These are phyloP conservation scores for Coniochaeta prunicola DNA, from an alignment of 2,329 filamentous ascomycete genomes.

Conservation along the genomic window DNA sequence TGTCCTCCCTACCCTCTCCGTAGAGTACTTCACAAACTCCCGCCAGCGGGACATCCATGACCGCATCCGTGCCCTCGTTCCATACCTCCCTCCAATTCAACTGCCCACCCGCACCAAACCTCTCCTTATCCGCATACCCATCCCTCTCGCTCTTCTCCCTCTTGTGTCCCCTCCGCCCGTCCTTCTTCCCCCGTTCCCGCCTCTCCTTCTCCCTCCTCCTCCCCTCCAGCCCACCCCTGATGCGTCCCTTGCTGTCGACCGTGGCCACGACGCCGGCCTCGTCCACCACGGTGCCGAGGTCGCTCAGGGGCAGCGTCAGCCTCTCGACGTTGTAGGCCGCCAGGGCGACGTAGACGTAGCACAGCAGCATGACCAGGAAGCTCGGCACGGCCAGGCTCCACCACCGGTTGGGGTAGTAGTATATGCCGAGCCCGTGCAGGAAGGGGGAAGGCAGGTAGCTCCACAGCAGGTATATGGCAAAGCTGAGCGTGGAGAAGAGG, in stretches of 20 bases:
- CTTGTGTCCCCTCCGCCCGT: conserved; percentile 26
- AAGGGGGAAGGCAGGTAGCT: conserved; percentile 88
- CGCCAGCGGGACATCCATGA: conserved; percentile 92
- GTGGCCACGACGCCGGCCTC: conserved; percentile 80
- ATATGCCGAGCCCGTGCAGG: conserved; percentile 84
- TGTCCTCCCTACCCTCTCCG: conserved; percentile 43
- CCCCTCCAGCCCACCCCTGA: conserved; percentile 26
- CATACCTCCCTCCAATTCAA: conserved; percentile 75
- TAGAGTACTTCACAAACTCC: conserved; percentile 95
- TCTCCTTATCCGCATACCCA: conserved; percentile 19
- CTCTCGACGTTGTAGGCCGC: conserved; percentile 87
- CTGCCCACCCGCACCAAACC: conserved; percentile 15
- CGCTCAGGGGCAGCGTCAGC: conserved; percentile 71
- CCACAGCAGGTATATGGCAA: conserved; percentile 70
- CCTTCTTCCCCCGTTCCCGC: conserved; percentile 25
- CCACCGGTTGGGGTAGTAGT: conserved; percentile 97
- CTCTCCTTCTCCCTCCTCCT: conserved; percentile 29
- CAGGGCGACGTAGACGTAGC: conserved; percentile 92
- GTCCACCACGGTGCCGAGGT: conserved; percentile 86
- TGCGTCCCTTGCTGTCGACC: conserved; percentile 62
- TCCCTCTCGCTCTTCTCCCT: conserved; percentile 12
- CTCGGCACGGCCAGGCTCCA: conserved; percentile 91
- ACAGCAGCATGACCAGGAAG: conserved; percentile 78
- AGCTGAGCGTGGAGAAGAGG: conserved; percentile 75
- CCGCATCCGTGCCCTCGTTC: conserved; percentile 90